A percentile compares a stretch with the other conserved stretches of the same genome.
Conservation (phyloP, 176 grass and related monocot species). For the Ensete ventricosum region DNA sequence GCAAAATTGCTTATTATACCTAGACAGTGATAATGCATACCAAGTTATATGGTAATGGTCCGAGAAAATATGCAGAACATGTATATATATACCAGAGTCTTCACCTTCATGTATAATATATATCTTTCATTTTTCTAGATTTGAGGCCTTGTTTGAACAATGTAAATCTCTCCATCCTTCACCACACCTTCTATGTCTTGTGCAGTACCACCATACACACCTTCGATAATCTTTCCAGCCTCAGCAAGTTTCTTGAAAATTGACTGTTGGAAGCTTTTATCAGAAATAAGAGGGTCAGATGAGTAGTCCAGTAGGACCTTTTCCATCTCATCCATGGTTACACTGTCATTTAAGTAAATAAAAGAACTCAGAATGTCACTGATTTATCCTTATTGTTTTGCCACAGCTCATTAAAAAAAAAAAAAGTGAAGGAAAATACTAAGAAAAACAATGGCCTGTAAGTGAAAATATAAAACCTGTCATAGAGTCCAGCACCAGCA, state of each 20-base stretch:
- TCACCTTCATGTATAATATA: too few species aligned
- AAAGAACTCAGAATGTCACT: background rate
- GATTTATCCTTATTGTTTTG: background rate
- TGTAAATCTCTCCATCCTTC: slow-evolving; percentile 7
- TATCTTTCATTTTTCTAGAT: background rate
- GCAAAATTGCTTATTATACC: too few species aligned
- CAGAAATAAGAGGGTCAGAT: background rate
- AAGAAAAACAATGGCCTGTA: background rate
- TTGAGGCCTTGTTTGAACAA: slow-evolving; percentile 22
- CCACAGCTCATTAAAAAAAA: background rate
- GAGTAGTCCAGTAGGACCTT: slow-evolving; percentile 16
- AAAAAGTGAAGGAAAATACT: background rate
- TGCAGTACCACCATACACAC: slow-evolving; percentile 10
- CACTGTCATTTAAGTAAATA: background rate
- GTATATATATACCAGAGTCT: too few species aligned
- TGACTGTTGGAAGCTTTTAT: slow-evolving; percentile 11
- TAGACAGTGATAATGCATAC: too few species aligned
- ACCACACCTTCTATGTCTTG: slow-evolving; percentile 20
- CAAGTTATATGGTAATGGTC: too few species aligned
- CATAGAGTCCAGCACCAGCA: slow-evolving; percentile 20
- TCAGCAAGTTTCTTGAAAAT: slow-evolving; percentile 9
- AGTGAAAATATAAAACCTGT: slow-evolving; percentile 9
- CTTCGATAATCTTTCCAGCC: slow-evolving; percentile 12
- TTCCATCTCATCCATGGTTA: slow-evolving; percentile 14
- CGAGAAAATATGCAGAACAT: too few species aligned